These are phyloP conservation scores for Cryphonectria japonica DNA, from an alignment of 2,329 filamentous ascomycete genomes.

Conservation along the genomic window DNA sequence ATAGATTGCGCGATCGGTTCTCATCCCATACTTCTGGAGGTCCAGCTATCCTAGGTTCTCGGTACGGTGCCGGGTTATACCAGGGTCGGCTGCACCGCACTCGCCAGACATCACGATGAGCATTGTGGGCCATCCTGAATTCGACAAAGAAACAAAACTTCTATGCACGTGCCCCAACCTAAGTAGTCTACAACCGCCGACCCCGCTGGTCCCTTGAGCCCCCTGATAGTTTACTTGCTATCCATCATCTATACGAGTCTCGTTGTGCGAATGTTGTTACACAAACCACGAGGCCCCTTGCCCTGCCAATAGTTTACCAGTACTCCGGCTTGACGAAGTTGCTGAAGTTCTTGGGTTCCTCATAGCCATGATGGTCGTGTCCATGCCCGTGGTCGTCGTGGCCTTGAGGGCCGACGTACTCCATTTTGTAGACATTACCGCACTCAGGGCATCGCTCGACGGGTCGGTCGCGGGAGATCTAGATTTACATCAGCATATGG, in stretches of 20 bases:
- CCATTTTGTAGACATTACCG: conserved; percentile 96
- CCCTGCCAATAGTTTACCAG: conserved; percentile 62
- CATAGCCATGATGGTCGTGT: conserved; percentile 64
- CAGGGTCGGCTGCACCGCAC: not conserved
- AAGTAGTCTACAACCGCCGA: conserved; percentile 45
- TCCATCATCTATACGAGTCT: conserved; percentile 21
- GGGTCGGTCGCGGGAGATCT: conserved; percentile 88
- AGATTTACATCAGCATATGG: conserved; percentile 14
- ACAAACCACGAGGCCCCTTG: conserved; percentile 1
- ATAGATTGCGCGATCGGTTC: not conserved
- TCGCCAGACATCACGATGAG: conserved; percentile 2
- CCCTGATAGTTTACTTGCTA: conserved; percentile 8
- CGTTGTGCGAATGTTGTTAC: conserved; percentile 7
- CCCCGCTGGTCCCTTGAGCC: conserved; percentile 15
- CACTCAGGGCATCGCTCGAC: conserved; percentile 96
- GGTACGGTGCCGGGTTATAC: not conserved
- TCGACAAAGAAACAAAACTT: conserved; percentile 30
- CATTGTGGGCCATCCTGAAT: not conserved
- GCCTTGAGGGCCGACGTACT: conserved; percentile 85
- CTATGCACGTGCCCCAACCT: conserved; percentile 35
- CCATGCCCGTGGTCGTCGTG: conserved; percentile 61
- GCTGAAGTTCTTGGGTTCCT: conserved; percentile 94
- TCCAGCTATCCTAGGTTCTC: not conserved
- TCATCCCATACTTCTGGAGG: not conserved
- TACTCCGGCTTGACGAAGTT: conserved; percentile 96